Conservation (phyloP, 2,329 filamentous ascomycete genomes). For the Cylindrodendrum hubeiense region DNA sequence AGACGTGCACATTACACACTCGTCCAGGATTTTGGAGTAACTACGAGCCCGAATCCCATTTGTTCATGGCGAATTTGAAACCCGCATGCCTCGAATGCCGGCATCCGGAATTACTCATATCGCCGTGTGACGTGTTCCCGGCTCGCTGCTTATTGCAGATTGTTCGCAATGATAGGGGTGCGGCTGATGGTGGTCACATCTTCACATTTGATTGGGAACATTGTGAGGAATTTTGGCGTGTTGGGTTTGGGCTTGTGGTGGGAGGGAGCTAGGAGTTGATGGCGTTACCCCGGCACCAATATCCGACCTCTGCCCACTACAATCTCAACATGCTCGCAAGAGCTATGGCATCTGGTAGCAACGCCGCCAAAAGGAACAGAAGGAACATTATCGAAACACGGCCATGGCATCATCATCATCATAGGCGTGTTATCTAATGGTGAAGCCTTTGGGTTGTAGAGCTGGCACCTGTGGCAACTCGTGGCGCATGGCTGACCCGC, state of each 20-base stretch:
- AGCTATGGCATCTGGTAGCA: too few species aligned
- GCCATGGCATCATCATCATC: background rate
- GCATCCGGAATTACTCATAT: conserved; percentile 2
- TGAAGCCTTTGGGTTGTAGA: background rate
- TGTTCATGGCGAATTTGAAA: background rate
- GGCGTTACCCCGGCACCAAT: too few species aligned
- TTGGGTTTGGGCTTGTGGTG: too few species aligned
- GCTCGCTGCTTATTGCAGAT: background rate
- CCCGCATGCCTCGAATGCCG: background rate
- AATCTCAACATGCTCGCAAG: too few species aligned
- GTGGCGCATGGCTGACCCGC: background rate
- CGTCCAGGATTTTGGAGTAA: background rate
- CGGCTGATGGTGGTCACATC: background rate
- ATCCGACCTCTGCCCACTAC: too few species aligned
- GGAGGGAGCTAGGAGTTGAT: too few species aligned
- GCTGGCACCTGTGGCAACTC: background rate
- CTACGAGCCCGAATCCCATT: conserved; percentile 8
- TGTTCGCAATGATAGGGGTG: background rate
- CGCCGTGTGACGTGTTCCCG: background rate
- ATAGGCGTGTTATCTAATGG: background rate
- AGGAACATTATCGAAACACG: background rate
- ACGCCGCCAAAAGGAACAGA: too few species aligned
- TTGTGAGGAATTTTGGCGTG: background rate
- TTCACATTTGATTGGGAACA: background rate
- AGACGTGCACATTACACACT: background rate